These are phyloP conservation scores for Monoraphidium neglectum DNA, from an alignment of 139 green algal genomes.

Conservation along the genomic window DNA sequence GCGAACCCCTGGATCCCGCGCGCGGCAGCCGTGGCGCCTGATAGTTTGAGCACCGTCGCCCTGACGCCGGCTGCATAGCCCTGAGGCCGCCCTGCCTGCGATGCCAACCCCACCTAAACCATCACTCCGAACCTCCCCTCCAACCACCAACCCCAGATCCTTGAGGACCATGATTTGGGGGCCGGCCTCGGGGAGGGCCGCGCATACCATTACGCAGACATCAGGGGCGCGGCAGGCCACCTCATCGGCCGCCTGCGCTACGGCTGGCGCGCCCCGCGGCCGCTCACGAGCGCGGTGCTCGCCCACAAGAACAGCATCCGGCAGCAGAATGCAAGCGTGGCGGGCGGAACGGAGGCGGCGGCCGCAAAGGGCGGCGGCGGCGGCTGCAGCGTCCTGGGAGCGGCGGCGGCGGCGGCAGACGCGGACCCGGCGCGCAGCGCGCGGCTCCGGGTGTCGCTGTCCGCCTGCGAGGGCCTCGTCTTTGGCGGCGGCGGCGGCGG, in stretches of 20 bases:
- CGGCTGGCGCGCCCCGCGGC: slow-evolving; percentile 44
- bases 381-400: neutral
- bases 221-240: slow-evolving; percentile 38
- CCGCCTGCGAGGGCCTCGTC: no score
- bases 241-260: slow-evolving; percentile 53
- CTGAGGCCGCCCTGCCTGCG: no score
- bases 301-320: slow-evolving; percentile 24
- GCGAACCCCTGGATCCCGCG: no score
- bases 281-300: slow-evolving; percentile 44
- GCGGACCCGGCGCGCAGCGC: neutral
- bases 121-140: neutral
- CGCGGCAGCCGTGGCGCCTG: neutral
- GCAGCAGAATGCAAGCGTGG: neutral
- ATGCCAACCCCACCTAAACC: neutral
- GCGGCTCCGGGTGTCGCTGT: no score
- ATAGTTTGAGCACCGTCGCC: neutral
- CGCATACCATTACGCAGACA: slow-evolving; percentile 51
- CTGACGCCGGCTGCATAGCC: neutral
- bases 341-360: no score
- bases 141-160: neutral
- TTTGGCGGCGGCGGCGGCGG: no score
- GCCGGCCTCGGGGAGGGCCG: slow-evolving; percentile 47
- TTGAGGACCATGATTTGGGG: neutral
- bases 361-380: neutral
- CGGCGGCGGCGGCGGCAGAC: neutral